These are phyloP conservation scores for Dalbergia cultrata DNA, from an alignment of 306 rosid genomes.

Conservation along the genomic window DNA sequence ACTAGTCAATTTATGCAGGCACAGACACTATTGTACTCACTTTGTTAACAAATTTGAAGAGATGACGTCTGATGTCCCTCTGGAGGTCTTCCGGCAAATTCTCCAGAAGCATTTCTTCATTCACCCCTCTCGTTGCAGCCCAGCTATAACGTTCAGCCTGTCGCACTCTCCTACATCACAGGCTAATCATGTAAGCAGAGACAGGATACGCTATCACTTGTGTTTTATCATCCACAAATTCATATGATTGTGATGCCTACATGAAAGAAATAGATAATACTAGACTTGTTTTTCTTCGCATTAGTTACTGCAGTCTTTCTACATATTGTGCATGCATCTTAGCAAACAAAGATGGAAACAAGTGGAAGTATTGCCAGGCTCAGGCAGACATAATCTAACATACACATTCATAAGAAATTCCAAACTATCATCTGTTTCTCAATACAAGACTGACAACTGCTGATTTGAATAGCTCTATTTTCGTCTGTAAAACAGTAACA, in stretches of 20 bases:
- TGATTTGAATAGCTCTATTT: not conserved
- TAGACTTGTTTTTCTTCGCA: no score
- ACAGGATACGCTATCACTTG: not conserved
- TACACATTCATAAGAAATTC: not conserved
- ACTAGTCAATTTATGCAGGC: not conserved
- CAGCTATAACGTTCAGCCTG: conserved; percentile 80
- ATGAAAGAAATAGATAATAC: not conserved
- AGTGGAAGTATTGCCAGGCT: no score
- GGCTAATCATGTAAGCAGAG: conserved; percentile 22
- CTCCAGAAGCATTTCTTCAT: conserved; percentile 82
- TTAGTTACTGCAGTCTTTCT: no score
- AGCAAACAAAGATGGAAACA: no score
- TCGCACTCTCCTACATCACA: conserved; percentile 69
- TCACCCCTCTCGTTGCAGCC: conserved; percentile 96
- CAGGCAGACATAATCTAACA: no score
- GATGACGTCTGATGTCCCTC: conserved; percentile 83
- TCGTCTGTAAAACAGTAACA: not conserved
- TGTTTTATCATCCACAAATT: not conserved
- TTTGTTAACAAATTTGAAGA: conserved; percentile 52
- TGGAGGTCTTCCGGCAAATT: conserved; percentile 89
- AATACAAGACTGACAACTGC: not conserved
- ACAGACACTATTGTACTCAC: conserved; percentile 24
- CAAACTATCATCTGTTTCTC: not conserved
- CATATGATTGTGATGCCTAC: conserved; percentile 4
- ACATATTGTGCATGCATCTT: no score